Evolutionary conservation across 768 basidiomycete species (phyloP), one percentile per base, ranked within the genome.

Genomic region (Clavulina sp.): DNA sequence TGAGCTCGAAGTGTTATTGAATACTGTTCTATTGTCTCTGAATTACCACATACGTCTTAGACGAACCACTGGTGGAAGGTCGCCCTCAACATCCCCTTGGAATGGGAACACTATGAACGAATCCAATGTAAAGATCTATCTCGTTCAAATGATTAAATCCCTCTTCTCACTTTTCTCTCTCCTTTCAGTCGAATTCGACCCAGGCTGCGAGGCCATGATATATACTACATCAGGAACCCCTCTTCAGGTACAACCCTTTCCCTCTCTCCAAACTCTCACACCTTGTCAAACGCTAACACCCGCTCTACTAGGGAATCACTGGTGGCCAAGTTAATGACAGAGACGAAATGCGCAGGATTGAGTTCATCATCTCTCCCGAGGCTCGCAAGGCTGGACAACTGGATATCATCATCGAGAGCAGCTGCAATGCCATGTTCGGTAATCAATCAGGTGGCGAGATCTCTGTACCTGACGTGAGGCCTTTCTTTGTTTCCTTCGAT

Each of bases 51-150:
- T 13, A 46, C 24, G 13, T 28, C 26, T 23, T 51, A 84, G 87
- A 83, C 84, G 16, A 95, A 95, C 58, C 92, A 97, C 64, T 97
- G 93, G 93, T 92, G 82, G 78, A 88, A 88, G 59, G 80, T 97
- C 36, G 74, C 75, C 6, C 61, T 99, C 2, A 74, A 71, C 5
- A 79, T 97, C 28, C 95, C 93, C 0, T 62, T 70, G 13, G 76
- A 80, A 48, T 92, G 82, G 66, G 73, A 67, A 69, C 57, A 63
- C 5, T 92, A 97, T 60, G 86, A 92, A 57, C 77, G 84, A 9
- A 79, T 93, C 21, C 88, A 92, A 63, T 79, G 86, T 85, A 57
- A 5, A 80, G 65, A 48, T 31, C 43, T 26, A 46, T 24, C 26
- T 13, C 26, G 9, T 24, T 24, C 43, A 16, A 13, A 46, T 46